These are phyloP conservation scores for Trichoderma harzianum DNA, from an alignment of 2,329 filamentous ascomycete species.

Conservation along the genomic window DNA sequence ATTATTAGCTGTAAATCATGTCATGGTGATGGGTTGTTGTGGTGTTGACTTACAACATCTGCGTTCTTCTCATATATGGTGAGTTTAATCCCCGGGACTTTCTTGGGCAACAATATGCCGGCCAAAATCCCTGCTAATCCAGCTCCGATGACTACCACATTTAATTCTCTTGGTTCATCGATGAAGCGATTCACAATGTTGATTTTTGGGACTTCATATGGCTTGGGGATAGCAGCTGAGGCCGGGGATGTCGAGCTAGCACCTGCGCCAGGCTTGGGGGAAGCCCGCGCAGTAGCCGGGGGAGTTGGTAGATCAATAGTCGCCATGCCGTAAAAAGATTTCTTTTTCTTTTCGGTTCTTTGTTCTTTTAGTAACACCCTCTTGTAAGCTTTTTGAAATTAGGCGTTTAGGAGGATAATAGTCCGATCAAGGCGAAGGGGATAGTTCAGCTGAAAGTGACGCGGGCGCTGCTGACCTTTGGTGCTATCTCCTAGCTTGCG, in stretches of 20 bases:
- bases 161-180: constrained; percentile 34
- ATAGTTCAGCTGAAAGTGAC: background rate
- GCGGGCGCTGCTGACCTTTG: background rate
- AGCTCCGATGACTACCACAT: constrained; percentile 37
- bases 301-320: constrained; percentile 12
- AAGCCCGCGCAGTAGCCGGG: constrained; percentile 3
- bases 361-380: background rate
- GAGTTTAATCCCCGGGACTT: constrained; percentile 64
- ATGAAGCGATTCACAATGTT: constrained; percentile 31
- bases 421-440: background rate
- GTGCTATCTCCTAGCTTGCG: background rate
- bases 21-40: background rate
- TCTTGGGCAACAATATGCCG: constrained; percentile 63
- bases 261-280: background rate
- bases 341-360: background rate
- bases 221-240: background rate
- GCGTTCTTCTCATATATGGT: constrained; percentile 66
- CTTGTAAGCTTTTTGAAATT: background rate
- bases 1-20: background rate
- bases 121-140: constrained; percentile 45
- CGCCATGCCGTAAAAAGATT: background rate
- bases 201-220: constrained; percentile 12
- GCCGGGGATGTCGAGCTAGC: background rate
- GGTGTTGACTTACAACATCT: constrained; percentile 53
- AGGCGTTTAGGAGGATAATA: background rate